Evolutionary conservation across 2,329 filamentous ascomycete species (phyloP).

Genomic region (Penicillium sp.): DNA sequence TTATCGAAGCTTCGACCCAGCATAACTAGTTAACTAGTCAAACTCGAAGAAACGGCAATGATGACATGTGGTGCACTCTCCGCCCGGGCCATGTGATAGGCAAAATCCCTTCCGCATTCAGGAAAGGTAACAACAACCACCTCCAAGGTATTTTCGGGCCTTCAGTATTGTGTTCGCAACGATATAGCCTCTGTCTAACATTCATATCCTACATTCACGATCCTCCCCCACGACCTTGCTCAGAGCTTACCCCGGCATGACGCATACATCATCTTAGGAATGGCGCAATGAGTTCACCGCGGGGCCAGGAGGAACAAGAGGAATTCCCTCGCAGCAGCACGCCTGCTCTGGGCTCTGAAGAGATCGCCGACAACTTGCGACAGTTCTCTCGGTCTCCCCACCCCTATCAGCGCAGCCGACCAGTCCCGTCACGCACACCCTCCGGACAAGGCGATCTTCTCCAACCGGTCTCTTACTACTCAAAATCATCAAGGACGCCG

Average conservation of each 20-base stretch:
- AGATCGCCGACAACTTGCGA: constrained; percentile 40
- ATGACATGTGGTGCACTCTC: constrained; percentile 1
- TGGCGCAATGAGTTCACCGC: constrained; percentile 36
- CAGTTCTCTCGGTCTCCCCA: constrained; percentile 62
- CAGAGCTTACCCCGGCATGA: constrained; percentile 26
- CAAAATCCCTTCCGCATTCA: constrained; percentile 23
- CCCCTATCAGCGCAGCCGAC: constrained; percentile 63
- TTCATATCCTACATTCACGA: too few species aligned
- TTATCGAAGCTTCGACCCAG: too few species aligned
- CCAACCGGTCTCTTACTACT: constrained; percentile 25
- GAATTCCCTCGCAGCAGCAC: constrained; percentile 22
- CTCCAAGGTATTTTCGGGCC: too few species aligned
- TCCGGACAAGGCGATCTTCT: constrained; percentile 36
- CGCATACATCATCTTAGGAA: constrained; percentile 29
- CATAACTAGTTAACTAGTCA: too few species aligned
- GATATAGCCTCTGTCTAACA: too few species aligned
- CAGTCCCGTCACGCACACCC: constrained; percentile 52
- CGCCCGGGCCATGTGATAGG: constrained; percentile 22
- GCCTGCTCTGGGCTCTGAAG: constrained; percentile 18
- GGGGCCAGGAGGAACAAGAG: constrained; percentile 31
- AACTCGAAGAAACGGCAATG: constrained; percentile 2
- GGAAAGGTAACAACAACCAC: constrained; percentile 22
- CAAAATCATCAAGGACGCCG: constrained; percentile 57
- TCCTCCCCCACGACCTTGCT: not conserved
- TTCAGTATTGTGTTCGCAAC: too few species aligned